These are phyloP conservation scores for Tuctoria greenei DNA, from an alignment of 176 grass and related monocot genomes.

Conservation along the genomic window DNA sequence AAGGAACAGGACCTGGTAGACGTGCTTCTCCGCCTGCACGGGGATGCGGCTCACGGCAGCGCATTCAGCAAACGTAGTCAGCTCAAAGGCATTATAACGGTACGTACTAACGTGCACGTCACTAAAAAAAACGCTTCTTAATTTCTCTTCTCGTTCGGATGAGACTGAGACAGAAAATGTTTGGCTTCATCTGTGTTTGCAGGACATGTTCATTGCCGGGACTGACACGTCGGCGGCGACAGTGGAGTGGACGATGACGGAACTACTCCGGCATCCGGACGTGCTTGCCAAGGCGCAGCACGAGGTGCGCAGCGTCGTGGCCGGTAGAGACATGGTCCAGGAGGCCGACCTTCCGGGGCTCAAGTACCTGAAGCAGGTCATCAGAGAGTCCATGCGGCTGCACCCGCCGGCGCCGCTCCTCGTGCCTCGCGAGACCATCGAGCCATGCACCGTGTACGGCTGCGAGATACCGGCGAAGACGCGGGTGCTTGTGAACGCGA, in stretches of 20 bases:
- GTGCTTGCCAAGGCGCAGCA: conserved; percentile 49
- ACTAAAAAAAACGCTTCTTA: too few species aligned
- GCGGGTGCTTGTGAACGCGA: conserved; percentile 62
- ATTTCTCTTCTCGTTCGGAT: background rate
- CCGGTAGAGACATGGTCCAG: conserved; percentile 19
- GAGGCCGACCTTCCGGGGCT: conserved; percentile 53
- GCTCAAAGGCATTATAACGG: conserved; percentile 63
- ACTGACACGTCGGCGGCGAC: conserved; percentile 57
- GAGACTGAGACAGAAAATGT: background rate
- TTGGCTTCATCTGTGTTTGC: background rate
- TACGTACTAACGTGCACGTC: conserved; percentile 5
- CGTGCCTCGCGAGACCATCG: conserved; percentile 48
- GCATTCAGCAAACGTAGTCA: conserved; percentile 45
- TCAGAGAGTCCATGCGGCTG: conserved; percentile 60
- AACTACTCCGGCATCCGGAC: conserved; percentile 53
- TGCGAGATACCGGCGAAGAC: conserved; percentile 43
- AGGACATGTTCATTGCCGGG: conserved; percentile 72
- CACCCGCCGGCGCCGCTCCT: conserved; percentile 60
- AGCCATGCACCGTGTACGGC: conserved; percentile 39
- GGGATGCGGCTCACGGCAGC: conserved; percentile 42
- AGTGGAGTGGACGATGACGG: conserved; percentile 71
- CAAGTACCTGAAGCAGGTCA: conserved; percentile 53
- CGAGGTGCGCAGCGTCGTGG: conserved; percentile 43
- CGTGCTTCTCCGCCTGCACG: conserved; percentile 64
- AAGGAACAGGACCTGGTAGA: conserved; percentile 53